Conservation (phyloP, 768 basidiomycete genomes). For the Naganishia vishniacii region DNA sequence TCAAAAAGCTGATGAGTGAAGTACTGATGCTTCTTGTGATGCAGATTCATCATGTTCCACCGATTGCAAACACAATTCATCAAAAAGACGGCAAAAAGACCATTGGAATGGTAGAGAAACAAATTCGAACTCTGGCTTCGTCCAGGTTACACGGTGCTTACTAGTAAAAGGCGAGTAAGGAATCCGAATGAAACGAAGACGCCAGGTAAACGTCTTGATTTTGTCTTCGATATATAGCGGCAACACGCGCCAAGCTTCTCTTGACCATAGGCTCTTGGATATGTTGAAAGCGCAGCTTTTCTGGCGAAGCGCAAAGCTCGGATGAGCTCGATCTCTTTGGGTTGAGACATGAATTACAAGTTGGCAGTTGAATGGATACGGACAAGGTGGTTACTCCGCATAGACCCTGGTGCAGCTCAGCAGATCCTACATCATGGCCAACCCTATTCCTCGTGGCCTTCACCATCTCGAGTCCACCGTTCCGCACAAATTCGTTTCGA, state of each 20-base stretch:
- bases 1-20: too few relatives aligned
- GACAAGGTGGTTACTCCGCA: too few relatives aligned
- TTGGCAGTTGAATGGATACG: background rate
- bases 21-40: too few relatives aligned
- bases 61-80: background rate
- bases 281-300: constrained; percentile 19
- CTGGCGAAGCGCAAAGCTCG: constrained; percentile 4
- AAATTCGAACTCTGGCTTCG: constrained; percentile 22
- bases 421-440: constrained; percentile 7
- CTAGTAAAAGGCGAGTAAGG: constrained; percentile 24
- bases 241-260: too few relatives aligned
- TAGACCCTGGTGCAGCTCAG: too few relatives aligned
- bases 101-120: constrained; percentile 21
- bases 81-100: constrained; percentile 11
- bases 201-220: background rate
- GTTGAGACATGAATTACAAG: background rate
- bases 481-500: constrained; percentile 24
- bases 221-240: too few relatives aligned
- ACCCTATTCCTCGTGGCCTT: constrained; percentile 20
- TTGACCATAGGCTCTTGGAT: too few relatives aligned
- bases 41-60: background rate
- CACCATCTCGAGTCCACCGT: constrained; percentile 30
- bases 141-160: constrained; percentile 23
- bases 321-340: background rate
- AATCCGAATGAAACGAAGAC: constrained; percentile 24